Percentiles rank a stretch among this genome's conserved stretches.
Conservation (phyloP, 2,329 filamentous ascomycete genomes). For the Pseudophaeomoniella oleicola region DNA sequence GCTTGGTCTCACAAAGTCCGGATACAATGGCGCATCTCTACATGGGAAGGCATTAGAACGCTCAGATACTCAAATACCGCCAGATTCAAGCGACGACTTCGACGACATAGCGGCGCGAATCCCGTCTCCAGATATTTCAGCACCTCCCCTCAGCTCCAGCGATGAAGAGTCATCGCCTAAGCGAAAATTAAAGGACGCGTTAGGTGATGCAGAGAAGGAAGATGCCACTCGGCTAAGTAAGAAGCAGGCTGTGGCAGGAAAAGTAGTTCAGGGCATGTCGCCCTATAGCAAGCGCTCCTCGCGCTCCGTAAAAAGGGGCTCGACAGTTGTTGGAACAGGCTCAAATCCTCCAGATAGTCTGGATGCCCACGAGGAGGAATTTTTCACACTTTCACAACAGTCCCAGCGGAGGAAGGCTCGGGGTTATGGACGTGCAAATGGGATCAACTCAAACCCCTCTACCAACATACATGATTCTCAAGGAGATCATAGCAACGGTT, state of each 20-base stretch:
- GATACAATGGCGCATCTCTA: not conserved
- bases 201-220: no score
- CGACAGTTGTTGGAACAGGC: no score
- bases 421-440: not conserved
- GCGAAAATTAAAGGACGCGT: not conserved
- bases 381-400: not conserved
- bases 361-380: not conserved
- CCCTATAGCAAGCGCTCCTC: no score
- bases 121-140: constrained; percentile 1
- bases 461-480: no score
- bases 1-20: not conserved
- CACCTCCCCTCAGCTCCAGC: not conserved
- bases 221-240: no score
- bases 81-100: not conserved
- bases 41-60: not conserved
- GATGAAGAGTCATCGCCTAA: not conserved
- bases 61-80: not conserved
- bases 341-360: no score
- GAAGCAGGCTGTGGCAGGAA: no score
- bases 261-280: no score
- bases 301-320: no score
- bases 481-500: no score
- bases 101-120: not conserved
- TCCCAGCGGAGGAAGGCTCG: not conserved
- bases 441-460: no score